A percentile compares a stretch with the other conserved stretches of the same genome.
These are phyloP conservation scores for Hapsidospora chrysogenum DNA, from an alignment of 495 filamentous ascomycete genomes.

Conservation along the genomic window DNA sequence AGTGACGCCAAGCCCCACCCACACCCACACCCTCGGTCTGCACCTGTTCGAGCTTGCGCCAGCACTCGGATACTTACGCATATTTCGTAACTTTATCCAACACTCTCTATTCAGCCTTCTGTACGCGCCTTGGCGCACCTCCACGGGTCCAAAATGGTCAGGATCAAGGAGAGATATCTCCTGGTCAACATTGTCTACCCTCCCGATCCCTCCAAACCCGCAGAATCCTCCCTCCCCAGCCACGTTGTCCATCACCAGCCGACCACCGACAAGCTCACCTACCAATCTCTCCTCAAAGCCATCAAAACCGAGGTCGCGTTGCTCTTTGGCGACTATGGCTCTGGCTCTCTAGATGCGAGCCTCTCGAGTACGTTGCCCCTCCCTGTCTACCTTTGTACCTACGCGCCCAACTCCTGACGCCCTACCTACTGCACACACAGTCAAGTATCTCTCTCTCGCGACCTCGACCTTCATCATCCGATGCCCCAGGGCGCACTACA, in stretches of 20 bases:
- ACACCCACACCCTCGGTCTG: too few species aligned
- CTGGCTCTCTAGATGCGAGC: slow-evolving; percentile 47
- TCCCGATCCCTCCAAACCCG: slow-evolving; percentile 21
- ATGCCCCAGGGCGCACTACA: slow-evolving; percentile 59
- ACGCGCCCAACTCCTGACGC: slow-evolving; percentile 7
- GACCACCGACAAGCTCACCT: slow-evolving; percentile 47
- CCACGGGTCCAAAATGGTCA: slow-evolving; percentile 83
- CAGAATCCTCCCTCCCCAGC: slow-evolving; percentile 26
- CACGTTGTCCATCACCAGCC: slow-evolving; percentile 60
- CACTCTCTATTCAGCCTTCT: too few species aligned
- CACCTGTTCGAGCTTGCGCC: too few species aligned
- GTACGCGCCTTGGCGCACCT: too few species aligned
- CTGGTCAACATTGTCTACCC: slow-evolving; percentile 86
- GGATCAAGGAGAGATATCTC: slow-evolving; percentile 88
- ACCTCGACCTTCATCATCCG: slow-evolving; percentile 87
- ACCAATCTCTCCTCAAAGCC: slow-evolving; percentile 42
- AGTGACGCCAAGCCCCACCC: too few species aligned
- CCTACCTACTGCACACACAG: slow-evolving; percentile 20
- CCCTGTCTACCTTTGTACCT: too few species aligned
- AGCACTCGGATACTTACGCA: too few species aligned
- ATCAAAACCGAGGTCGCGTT: slow-evolving; percentile 50
- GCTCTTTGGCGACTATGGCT: slow-evolving; percentile 84
- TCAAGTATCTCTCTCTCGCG: slow-evolving; percentile 84
- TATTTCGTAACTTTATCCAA: too few species aligned
- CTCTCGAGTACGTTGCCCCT: too few species aligned